Percentiles rank a stretch among this genome's conserved stretches.
Conservation (phyloP, 2,329 filamentous ascomycete species). For the Myriosclerotinia scirpicola region DNA sequence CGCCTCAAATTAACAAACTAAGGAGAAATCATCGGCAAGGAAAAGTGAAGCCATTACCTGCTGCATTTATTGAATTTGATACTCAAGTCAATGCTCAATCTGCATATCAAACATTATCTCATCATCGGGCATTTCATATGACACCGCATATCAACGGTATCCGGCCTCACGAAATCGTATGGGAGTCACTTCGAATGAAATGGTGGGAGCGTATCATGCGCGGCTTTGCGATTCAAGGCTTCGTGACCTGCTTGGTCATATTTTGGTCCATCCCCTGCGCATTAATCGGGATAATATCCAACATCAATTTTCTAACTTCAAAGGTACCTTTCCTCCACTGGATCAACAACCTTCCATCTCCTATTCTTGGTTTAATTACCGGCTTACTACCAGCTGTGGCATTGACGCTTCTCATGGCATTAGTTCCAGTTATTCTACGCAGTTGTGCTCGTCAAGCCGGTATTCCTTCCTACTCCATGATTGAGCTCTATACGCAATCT, state of each 20-base stretch:
- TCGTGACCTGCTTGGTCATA: slow-evolving; percentile 58
- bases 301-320: slow-evolving; percentile 56
- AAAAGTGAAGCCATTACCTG: slow-evolving; percentile 54
- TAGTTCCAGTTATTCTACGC: slow-evolving; percentile 61
- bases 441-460: slow-evolving; percentile 60
- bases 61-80: slow-evolving; percentile 67
- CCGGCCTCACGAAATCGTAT: slow-evolving; percentile 61
- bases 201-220: slow-evolving; percentile 62
- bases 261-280: slow-evolving; percentile 71
- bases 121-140: slow-evolving; percentile 64
- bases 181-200: slow-evolving; percentile 63
- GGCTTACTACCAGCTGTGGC: slow-evolving; percentile 61
- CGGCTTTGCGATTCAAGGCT: slow-evolving; percentile 49
- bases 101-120: slow-evolving; percentile 63
- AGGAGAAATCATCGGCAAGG: slow-evolving; percentile 44
- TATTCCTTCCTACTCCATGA: slow-evolving; percentile 55
- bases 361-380: slow-evolving; percentile 60
- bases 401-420: slow-evolving; percentile 59
- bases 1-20: slow-evolving; percentile 39
- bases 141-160: slow-evolving; percentile 63
- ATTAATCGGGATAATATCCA: slow-evolving; percentile 62
- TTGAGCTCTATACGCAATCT: slow-evolving; percentile 63
- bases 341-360: slow-evolving; percentile 54
- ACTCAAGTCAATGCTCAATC: slow-evolving; percentile 60
- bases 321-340: slow-evolving; percentile 57